Conservation (phyloP, 1,284 basidiomycete species). For the Tilletia caries region DNA sequence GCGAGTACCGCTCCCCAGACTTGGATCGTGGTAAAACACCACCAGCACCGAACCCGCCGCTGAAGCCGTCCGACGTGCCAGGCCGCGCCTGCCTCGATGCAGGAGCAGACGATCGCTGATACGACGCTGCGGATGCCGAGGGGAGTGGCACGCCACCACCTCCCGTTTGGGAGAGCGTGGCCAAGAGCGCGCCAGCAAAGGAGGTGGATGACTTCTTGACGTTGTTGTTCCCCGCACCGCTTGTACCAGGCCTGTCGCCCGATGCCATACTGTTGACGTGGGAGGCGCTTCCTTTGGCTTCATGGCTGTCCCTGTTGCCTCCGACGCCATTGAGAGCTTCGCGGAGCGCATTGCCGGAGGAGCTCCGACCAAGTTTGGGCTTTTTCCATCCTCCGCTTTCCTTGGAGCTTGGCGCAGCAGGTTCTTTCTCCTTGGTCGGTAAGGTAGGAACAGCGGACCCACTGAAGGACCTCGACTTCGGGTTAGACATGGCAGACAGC, state of each 20-base stretch:
- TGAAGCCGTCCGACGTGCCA: not conserved
- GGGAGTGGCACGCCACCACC: not conserved
- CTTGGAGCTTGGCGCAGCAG: not conserved
- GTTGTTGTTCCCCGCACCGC: not conserved
- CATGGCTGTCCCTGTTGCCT: not conserved
- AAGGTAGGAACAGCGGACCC: not conserved
- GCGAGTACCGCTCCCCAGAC: not conserved
- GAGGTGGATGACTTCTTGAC: not conserved
- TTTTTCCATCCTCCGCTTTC: slow-evolving; percentile 6
- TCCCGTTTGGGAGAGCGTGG: not conserved
- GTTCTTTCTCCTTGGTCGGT: not conserved
- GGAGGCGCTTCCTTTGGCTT: not conserved
- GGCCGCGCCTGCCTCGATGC: not conserved
- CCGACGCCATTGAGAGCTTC: not conserved
- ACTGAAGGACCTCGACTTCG: not conserved
- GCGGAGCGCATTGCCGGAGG: not conserved
- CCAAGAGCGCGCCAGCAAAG: slow-evolving; percentile 8
- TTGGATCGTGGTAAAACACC: not conserved
- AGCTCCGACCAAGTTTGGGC: not conserved
- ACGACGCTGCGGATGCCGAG: not conserved
- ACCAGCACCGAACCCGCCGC: too few species aligned
- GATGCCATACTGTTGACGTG: not conserved
- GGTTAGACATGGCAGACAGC: not conserved
- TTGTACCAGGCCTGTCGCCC: not conserved
- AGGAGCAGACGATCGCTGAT: too few species aligned